Conservation (phyloP, 2,329 filamentous ascomycete species). For the Cordyceps pruinosa region DNA sequence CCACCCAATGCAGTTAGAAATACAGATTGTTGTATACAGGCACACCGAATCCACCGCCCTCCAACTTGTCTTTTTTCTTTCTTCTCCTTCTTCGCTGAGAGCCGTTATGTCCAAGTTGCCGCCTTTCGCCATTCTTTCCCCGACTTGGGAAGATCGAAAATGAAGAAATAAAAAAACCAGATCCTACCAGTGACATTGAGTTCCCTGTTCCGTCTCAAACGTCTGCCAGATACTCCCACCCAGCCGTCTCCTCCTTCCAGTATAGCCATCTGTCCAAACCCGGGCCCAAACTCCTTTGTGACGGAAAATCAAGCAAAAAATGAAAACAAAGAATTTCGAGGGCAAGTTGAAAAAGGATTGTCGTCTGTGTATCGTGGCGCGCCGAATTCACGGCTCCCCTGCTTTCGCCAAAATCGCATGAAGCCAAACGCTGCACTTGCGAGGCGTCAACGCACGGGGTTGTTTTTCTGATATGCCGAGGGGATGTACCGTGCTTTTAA, state of each 20-base stretch:
- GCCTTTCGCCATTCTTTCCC: neutral
- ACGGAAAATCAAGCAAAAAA: neutral
- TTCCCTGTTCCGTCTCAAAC: neutral
- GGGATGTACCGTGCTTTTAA: neutral
- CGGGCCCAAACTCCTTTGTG: neutral
- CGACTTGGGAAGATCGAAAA: neutral
- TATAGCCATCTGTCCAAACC: neutral
- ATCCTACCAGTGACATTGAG: neutral
- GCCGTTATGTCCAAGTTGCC: neutral
- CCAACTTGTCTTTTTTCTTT: too few relatives aligned
- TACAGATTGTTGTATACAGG: slow-evolving; percentile 9
- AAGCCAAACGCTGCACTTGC: neutral
- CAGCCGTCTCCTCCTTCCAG: neutral
- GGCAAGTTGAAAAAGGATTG: neutral
- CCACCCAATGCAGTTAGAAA: slow-evolving; percentile 8
- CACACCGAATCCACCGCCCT: slow-evolving; percentile 1
- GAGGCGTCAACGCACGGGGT: neutral
- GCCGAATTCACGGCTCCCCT: neutral
- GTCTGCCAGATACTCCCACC: neutral
- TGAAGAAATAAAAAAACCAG: neutral
- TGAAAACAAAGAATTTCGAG: neutral
- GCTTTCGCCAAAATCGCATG: neutral
- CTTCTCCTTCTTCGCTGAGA: neutral
- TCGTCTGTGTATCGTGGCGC: neutral
- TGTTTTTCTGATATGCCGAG: neutral